Evolutionary conservation across 176 grass and related monocot species (phyloP).

Genomic region (Avena eriantha): DNA sequence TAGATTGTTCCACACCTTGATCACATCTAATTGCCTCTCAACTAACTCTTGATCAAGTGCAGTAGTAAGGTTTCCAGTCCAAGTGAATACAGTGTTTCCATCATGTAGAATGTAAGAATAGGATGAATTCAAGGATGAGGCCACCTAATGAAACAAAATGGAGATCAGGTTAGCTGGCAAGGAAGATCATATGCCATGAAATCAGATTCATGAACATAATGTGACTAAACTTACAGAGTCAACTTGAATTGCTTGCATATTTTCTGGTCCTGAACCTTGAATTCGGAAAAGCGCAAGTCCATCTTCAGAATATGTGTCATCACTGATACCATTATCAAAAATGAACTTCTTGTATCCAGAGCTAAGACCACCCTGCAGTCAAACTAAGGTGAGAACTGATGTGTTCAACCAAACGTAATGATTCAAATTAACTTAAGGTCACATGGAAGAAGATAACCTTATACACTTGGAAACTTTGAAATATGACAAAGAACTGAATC

Average conservation of each 20-base stretch:
- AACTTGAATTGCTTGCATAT: slow-evolving; percentile 92
- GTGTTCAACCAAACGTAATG: not conserved
- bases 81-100: slow-evolving; percentile 9
- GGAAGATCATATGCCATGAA: not conserved
- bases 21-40: slow-evolving; percentile 16
- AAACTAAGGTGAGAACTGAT: not conserved
- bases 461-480: slow-evolving; percentile 53
- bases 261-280: slow-evolving; percentile 97
- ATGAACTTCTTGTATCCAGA: slow-evolving; percentile 84
- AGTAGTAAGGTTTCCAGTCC: slow-evolving; percentile 16
- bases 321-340: slow-evolving; percentile 57
- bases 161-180: slow-evolving; percentile 4
- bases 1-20: slow-evolving; percentile 6
- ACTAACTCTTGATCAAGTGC: slow-evolving; percentile 8
- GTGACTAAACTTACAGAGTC: slow-evolving; percentile 6
- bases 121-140: slow-evolving; percentile 11
- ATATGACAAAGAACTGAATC: slow-evolving; percentile 88
- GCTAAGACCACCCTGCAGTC: slow-evolving; percentile 79
- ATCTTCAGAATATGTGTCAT: slow-evolving; percentile 92
- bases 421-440: not conserved
- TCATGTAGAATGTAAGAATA: slow-evolving; percentile 21
- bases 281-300: slow-evolving; percentile 85
- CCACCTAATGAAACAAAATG: not conserved
- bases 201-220: not conserved
- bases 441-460: slow-evolving; percentile 15